Conservation (phyloP, 1,139 yeast species). For the Meyerozyma athensensis region DNA sequence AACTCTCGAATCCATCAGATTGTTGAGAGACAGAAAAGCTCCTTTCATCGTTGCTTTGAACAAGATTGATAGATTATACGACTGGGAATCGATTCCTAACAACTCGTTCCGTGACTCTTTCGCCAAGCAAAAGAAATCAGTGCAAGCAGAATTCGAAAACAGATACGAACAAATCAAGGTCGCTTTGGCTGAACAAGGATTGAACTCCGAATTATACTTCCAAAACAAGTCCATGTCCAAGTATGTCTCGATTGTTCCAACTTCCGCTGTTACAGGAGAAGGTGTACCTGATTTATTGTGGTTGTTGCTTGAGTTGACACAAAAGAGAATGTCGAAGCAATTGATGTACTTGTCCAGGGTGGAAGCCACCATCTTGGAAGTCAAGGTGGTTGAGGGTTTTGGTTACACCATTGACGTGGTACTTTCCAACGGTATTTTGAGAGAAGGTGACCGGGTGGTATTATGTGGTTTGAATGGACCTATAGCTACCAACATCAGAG, state of each 20-base stretch:
- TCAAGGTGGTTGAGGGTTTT: conserved; percentile 96
- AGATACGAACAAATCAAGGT: conserved; percentile 82
- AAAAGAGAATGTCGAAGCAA: conserved; percentile 98
- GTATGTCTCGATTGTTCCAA: conserved; percentile 94
- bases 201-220: conserved; percentile 93
- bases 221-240: conserved; percentile 91
- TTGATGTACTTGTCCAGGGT: conserved; percentile 91
- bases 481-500: conserved; percentile 94
- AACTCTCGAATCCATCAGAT: conserved; percentile 87
- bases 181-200: conserved; percentile 95
- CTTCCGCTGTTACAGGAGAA: conserved; percentile 98
- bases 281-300: conserved; percentile 99
- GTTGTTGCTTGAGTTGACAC: conserved; percentile 91
- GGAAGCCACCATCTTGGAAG: conserved; percentile 96
- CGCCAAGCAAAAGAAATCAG: conserved; percentile 74
- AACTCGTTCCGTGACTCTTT: conserved; percentile 94
- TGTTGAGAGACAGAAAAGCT: conserved; percentile 93
- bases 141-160: conserved; percentile 87
- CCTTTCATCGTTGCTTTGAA: conserved; percentile 96
- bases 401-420: conserved; percentile 99
- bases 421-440: conserved; percentile 86
- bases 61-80: conserved; percentile 95
- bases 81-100: conserved; percentile 87
- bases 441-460: conserved; percentile 93
- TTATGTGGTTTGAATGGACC: conserved; percentile 99